Evolutionary conservation across 176 grass and related monocot species (phyloP).

Genomic region (Panicum miliaceum): DNA sequence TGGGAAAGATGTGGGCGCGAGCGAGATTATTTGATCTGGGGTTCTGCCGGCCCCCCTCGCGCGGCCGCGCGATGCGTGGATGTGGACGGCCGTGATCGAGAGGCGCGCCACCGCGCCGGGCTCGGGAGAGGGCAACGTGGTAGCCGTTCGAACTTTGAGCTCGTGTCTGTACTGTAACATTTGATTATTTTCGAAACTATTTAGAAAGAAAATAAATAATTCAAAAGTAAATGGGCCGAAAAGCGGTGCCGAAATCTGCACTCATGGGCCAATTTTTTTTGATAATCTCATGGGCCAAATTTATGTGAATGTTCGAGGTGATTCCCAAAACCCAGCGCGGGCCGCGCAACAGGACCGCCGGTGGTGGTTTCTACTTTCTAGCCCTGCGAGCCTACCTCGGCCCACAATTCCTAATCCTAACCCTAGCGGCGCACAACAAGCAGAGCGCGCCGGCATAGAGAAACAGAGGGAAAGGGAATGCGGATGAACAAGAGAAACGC

Average conservation of each 20-base stretch:
- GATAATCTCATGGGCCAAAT: too few relatives aligned
- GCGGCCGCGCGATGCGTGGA: not conserved
- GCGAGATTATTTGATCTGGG: slow-evolving; percentile 13
- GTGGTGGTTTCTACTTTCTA: too few relatives aligned
- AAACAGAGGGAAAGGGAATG: too few relatives aligned
- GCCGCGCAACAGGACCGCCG: too few relatives aligned
- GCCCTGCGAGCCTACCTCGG: too few relatives aligned
- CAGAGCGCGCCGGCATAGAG: too few relatives aligned
- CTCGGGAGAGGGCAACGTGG: not conserved
- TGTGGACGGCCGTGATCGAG: not conserved
- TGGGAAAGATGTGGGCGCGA: not conserved
- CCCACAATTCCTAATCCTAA: too few relatives aligned
- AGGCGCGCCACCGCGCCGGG: not conserved
- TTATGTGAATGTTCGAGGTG: not conserved
- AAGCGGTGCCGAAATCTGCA: not conserved
- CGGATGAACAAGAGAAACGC: too few relatives aligned
- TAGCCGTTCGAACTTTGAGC: not conserved
- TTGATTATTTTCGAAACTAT: not conserved
- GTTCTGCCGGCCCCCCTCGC: not conserved
- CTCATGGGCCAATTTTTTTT: too few relatives aligned
- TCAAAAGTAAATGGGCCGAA: not conserved
- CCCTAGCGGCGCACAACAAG: too few relatives aligned
- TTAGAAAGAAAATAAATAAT: not conserved
- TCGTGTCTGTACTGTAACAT: not conserved
- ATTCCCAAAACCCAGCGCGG: too few relatives aligned